Conservation (phyloP, 2,329 filamentous ascomycete genomes). For the Scytalidium lignicola region DNA sequence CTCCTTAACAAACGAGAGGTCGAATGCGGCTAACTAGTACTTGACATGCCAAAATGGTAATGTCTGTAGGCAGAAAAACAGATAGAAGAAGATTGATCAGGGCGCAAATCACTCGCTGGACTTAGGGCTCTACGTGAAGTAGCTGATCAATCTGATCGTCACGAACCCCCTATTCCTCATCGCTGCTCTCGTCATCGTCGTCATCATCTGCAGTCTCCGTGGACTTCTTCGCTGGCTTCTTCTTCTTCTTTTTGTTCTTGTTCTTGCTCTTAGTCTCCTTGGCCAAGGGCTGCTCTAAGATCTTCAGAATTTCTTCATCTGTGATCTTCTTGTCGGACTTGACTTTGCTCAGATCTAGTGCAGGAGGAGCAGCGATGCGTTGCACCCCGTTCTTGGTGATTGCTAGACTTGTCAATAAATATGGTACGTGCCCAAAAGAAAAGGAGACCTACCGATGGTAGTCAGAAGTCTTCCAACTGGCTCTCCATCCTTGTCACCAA, state of each 20-base stretch:
- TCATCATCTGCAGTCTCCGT: constrained; percentile 26
- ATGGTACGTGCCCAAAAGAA: constrained; percentile 1
- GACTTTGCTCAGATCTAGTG: constrained; percentile 73
- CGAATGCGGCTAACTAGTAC: constrained; percentile 11
- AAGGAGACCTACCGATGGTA: constrained; percentile 72
- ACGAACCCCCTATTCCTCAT: constrained; percentile 32
- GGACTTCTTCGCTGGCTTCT: constrained; percentile 43
- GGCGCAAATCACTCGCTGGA: not conserved
- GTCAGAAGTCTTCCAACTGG: constrained; percentile 83
- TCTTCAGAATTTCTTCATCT: constrained; percentile 92
- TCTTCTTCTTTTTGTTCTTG: constrained; percentile 74
- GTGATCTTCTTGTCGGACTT: constrained; percentile 97
- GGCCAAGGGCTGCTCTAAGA: constrained; percentile 80
- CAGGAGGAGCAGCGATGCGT: constrained; percentile 71
- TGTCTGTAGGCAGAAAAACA: constrained; percentile 14
- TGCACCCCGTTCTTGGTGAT: constrained; percentile 97
- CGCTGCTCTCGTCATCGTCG: constrained; percentile 26
- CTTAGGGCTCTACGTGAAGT: not conserved
- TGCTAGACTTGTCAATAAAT: constrained; percentile 47
- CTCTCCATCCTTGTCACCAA: constrained; percentile 85
- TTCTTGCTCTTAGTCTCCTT: constrained; percentile 90
- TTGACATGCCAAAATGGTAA: constrained; percentile 17
- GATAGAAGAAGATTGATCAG: constrained; percentile 1
- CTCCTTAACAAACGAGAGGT: constrained; percentile 7
- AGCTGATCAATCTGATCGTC: constrained; percentile 1